phyloP scores from a whole-genome alignment of 129 eudicot species.

The Deinandra increscens region DNA sequence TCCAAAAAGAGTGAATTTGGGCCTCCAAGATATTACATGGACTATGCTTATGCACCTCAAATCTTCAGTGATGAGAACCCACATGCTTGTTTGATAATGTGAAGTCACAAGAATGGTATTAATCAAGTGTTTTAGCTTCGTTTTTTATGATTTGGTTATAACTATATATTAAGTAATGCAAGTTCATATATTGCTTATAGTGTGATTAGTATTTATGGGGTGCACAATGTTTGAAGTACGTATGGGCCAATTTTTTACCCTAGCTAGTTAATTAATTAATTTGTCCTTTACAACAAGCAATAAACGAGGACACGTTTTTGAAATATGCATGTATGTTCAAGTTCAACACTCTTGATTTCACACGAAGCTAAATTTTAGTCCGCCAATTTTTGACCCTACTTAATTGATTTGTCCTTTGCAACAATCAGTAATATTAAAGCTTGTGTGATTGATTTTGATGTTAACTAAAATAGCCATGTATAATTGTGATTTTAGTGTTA shows the following conservation, averaged over 20 bases:
- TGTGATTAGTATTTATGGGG: background rate
- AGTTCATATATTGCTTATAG: slow-evolving; percentile 18
- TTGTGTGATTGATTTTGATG: too few species aligned
- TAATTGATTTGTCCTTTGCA: too few species aligned
- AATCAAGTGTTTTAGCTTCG: slow-evolving; percentile 8
- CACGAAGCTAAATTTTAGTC: too few species aligned
- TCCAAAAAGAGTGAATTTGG: slow-evolving; percentile 53
- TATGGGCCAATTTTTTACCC: background rate
- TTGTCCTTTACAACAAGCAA: slow-evolving; percentile 4
- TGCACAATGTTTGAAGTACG: background rate
- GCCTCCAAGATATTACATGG: slow-evolving; percentile 60
- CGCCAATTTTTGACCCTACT: too few species aligned
- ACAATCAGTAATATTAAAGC: too few species aligned
- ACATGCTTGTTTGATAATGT: slow-evolving; percentile 77
- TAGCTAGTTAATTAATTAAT: background rate
- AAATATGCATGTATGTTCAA: background rate
- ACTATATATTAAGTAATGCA: slow-evolving; percentile 10
- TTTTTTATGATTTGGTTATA: slow-evolving; percentile 6
- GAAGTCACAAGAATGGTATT: slow-evolving; percentile 8
- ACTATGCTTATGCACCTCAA: slow-evolving; percentile 61
- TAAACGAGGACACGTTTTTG: background rate
- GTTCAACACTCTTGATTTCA: background rate
- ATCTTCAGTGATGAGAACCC: slow-evolving; percentile 89
- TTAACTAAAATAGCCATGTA: too few species aligned
- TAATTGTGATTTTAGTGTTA: too few species aligned